Base-by-base conservation (phyloP, 2,329 filamentous ascomycete species). In the Cercospora janseana region DNA sequence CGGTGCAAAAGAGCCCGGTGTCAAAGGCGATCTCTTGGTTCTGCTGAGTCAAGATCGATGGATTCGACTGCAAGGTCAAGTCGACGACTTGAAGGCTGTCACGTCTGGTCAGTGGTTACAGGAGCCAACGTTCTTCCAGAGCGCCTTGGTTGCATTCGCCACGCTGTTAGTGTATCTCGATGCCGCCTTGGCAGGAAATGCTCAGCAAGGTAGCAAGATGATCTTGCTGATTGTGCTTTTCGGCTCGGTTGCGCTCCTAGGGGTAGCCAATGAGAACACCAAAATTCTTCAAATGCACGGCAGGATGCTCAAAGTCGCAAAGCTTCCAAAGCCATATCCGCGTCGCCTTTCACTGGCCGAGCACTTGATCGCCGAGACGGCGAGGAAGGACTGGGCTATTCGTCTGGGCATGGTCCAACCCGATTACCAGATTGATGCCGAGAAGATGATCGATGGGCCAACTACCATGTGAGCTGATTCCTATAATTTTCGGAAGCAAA, bases 61-160 rank as follows among this genome's bases (percentile, higher is more conserved):
- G 58, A 72, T 83, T 1, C 68, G 76, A 9, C 70, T 85, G 32
- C 72, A 74, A 21, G 82, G 82, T 4, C 62, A 70, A 3, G 70
- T 76, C 6, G 71, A 77, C 24, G 81, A 84, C 60, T 69, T 85
- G 5, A 79, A 79, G 49, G 80, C 80, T 23, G 72, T 84, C 31
- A 83, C 80, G 1, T 75, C 77, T 3, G 75, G 78, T 3, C 60
- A 72, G 21, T 85, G 80, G 81, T 65, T 85, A 37, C 70, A 74
- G 8, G 68, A 74, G 29, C 75, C 77, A 63, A 79, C 76, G 0
- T 65, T 70, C 20, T 38, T 73, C 2, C 76, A 83, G 55, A 72
- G 75, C 23, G 79, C 76, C 58, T 65, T 79, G 45, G 75, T 78
- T 53, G 78, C 78, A 0, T 61, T 68, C 0, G 75, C 79, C 7